Evolutionary conservation across 2,329 filamentous ascomycete species (phyloP).

Genomic region (Aspergillus alliaceus): DNA sequence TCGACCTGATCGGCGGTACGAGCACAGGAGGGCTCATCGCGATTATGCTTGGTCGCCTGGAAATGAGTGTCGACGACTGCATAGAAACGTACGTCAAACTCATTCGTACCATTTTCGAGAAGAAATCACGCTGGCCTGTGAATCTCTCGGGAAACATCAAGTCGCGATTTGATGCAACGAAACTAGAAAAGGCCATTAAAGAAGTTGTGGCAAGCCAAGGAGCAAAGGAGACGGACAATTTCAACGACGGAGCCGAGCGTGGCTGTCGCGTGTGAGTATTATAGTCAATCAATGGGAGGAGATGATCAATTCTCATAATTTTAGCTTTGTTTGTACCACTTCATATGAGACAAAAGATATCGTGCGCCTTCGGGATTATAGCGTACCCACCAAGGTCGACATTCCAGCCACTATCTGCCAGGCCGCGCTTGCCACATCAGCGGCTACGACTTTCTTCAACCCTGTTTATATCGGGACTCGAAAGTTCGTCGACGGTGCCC

Average conservation of each 20-base stretch:
- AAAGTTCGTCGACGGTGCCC: conserved; percentile 45
- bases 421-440: conserved; percentile 45
- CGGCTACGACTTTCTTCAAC: conserved; percentile 43
- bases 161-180: background rate
- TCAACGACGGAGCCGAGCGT: background rate
- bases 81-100: conserved; percentile 25
- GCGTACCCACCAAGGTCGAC: background rate
- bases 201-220: background rate
- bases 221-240: background rate
- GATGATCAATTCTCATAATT: background rate
- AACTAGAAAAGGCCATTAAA: background rate
- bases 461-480: conserved; percentile 36
- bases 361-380: background rate
- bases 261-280: background rate
- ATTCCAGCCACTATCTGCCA: conserved; percentile 34
- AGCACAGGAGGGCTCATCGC: conserved; percentile 41
- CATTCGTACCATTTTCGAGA: conserved; percentile 18
- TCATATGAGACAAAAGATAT: background rate
- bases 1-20: conserved; percentile 42
- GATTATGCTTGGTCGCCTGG: conserved; percentile 47
- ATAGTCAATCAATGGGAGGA: background rate
- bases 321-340: background rate
- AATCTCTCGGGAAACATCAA: background rate
- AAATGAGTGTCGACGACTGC: conserved; percentile 44
- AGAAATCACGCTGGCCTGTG: conserved; percentile 17